These are phyloP conservation scores for Piromyces sp. DNA, from an alignment of 192 early-diverging fungal species.

Conservation along the genomic window DNA sequence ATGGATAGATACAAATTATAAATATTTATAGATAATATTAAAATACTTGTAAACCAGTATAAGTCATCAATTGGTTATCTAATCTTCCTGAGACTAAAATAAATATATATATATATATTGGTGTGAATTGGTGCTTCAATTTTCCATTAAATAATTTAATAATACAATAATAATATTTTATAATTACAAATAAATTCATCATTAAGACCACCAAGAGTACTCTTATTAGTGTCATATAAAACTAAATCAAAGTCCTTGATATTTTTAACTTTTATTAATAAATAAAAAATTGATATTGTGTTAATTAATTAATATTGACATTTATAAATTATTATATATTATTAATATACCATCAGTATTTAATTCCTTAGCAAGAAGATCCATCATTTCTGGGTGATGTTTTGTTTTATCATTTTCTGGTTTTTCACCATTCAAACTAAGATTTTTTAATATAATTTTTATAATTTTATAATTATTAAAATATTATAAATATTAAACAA, in stretches of 20 bases:
- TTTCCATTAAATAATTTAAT: no score
- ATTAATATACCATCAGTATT: conserved; percentile 26
- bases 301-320: no score
- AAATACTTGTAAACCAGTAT: conserved; percentile 51
- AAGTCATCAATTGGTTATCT: conserved; percentile 96
- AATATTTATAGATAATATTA: background rate
- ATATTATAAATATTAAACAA: no score
- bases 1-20: no score
- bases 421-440: conserved; percentile 1
- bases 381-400: conserved; percentile 70
- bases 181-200: conserved; percentile 67
- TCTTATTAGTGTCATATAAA: conserved; percentile 84
- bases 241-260: conserved; percentile 95
- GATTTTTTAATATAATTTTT: no score
- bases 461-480: no score
- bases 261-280: conserved; percentile 41
- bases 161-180: no score
- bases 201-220: conserved; percentile 72
- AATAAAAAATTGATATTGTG: no score
- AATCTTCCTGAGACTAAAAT: conserved; percentile 68
- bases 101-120: no score
- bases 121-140: no score
- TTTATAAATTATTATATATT: background rate
- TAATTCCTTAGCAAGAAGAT: conserved; percentile 60
- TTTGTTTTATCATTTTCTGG: conserved; percentile 16